A percentile compares a stretch with the other conserved stretches of the same genome.
These are phyloP conservation scores for Thermomyces lanuginosus DNA, from an alignment of 2,329 filamentous ascomycete genomes.

Conservation along the genomic window DNA sequence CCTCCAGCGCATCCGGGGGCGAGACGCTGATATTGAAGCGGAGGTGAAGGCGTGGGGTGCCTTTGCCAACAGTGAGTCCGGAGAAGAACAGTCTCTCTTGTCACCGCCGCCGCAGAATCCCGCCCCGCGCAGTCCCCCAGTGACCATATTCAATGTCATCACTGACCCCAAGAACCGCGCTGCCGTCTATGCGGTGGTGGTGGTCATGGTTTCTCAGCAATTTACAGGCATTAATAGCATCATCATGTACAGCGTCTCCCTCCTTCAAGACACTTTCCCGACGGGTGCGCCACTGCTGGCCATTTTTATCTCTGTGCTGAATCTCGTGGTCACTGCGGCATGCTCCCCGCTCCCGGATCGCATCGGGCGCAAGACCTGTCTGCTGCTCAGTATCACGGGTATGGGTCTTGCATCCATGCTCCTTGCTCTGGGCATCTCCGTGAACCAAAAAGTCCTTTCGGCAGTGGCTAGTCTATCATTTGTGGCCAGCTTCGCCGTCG, in stretches of 20 bases:
- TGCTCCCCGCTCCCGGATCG: constrained; percentile 76
- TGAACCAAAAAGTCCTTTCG: constrained; percentile 55
- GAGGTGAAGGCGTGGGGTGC: constrained; percentile 48
- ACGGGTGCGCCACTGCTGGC: constrained; percentile 70
- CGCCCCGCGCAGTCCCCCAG: constrained; percentile 49
- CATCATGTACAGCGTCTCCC: constrained; percentile 93
- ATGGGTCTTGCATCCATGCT: constrained; percentile 66
- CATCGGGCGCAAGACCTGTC: constrained; percentile 70
- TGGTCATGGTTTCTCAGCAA: constrained; percentile 86
- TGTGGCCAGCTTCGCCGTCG: constrained; percentile 77
- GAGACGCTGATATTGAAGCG: constrained; percentile 49
- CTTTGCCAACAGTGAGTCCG: constrained; percentile 14
- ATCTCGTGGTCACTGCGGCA: constrained; percentile 63
- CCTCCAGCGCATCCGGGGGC: constrained; percentile 61
- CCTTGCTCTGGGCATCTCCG: constrained; percentile 65
- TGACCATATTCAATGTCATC: constrained; percentile 50
- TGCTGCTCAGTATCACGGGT: constrained; percentile 66
- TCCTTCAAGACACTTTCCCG: constrained; percentile 65
- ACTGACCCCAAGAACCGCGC: constrained; percentile 51
- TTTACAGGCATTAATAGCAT: constrained; percentile 91
- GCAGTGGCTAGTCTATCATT: constrained; percentile 70
- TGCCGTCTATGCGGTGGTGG: constrained; percentile 67
- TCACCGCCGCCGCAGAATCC: constrained; percentile 39
- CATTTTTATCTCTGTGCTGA: constrained; percentile 72
- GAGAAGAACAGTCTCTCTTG: constrained; percentile 59